Evolutionary conservation across 139 green algal genomes (phyloP).

Genomic region (Micromonas commoda): DNA sequence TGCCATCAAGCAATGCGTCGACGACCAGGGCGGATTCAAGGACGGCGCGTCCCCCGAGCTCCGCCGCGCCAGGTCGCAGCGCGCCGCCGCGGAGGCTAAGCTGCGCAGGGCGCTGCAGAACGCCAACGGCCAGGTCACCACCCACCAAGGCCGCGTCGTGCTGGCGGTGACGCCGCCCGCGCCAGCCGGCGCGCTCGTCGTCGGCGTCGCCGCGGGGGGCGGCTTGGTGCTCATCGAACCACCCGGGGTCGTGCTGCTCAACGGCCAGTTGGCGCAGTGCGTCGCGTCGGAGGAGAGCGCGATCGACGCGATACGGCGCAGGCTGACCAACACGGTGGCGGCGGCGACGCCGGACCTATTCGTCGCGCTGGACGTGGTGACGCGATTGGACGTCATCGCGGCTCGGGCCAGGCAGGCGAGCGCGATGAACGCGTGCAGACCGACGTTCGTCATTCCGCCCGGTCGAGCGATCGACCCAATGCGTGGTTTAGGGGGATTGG

Average conservation of each 20-base stretch:
- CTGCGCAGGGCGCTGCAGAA: background rate
- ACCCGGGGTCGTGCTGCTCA: background rate
- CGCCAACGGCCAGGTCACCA: background rate
- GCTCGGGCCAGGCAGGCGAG: background rate
- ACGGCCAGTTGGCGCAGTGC: conserved; percentile 4
- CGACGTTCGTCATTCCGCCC: background rate
- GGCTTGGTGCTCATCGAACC: conserved; percentile 10
- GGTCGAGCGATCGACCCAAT: too few relatives aligned
- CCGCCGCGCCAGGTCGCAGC: conserved; percentile 1
- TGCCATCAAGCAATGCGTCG: background rate
- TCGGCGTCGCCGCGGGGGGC: background rate
- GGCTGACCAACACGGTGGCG: background rate
- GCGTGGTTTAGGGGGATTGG: background rate
- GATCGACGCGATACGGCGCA: conserved; percentile 4
- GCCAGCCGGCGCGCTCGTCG: background rate
- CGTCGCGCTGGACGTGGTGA: background rate
- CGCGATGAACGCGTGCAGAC: conserved; percentile 4
- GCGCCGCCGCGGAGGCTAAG: background rate
- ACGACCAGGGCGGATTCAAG: conserved; percentile 7
- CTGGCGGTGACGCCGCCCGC: background rate
- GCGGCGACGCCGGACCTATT: background rate
- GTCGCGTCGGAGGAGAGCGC: conserved; percentile 7
- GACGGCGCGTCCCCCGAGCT: conserved; percentile 15
- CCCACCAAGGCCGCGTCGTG: conserved; percentile 10
- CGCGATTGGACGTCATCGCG: conserved; percentile 19